phyloP scores from a whole-genome alignment of 148 eudicot species.

The Arbutus unedo region DNA sequence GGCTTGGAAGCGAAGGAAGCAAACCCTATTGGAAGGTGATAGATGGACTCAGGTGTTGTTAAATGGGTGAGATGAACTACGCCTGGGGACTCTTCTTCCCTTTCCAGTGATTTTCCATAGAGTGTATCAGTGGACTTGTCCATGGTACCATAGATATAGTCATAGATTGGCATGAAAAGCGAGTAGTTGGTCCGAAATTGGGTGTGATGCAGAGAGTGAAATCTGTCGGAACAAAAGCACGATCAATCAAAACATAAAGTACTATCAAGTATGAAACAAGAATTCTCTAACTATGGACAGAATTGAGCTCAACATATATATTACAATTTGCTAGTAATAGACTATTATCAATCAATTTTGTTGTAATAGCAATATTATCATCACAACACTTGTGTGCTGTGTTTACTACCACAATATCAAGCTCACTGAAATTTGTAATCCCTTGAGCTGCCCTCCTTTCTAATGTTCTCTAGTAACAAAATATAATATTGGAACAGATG shows the following conservation, averaged over 20 bases:
- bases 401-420: background rate
- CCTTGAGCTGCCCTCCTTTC: background rate
- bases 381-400: background rate
- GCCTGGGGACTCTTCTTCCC: conserved; percentile 24
- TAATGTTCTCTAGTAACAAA: background rate
- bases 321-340: background rate
- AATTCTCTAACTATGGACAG: background rate
- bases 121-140: conserved; percentile 32
- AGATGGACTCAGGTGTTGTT: conserved; percentile 38
- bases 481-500: background rate
- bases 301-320: background rate
- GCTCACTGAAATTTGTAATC: background rate
- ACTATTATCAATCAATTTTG: background rate
- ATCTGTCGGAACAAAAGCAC: conserved; percentile 9
- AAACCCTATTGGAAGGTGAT: conserved; percentile 36
- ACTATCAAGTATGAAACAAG: background rate
- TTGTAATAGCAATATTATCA: background rate
- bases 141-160: conserved; percentile 43
- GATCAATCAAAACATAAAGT: too few species aligned
- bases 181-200: conserved; percentile 47
- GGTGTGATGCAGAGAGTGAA: conserved; percentile 40
- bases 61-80: conserved; percentile 47
- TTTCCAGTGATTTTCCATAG: conserved; percentile 23
- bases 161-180: conserved; percentile 49
- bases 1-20: conserved; percentile 44